Base-by-base conservation (phyloP, 345 rosid genomes). In the Lepidium aucheri region DNA sequence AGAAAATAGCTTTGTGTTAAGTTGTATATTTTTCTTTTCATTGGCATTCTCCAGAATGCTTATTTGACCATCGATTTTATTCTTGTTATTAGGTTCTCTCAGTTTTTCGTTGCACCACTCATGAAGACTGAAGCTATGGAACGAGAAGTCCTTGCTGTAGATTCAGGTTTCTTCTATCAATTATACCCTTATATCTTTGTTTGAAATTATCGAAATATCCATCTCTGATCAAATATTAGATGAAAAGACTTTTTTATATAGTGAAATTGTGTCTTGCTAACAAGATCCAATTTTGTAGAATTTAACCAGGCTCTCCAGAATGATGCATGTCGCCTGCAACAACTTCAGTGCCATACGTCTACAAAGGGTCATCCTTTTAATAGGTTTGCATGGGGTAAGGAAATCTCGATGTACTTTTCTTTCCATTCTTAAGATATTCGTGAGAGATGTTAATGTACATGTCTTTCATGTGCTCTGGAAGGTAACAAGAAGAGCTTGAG, bases 101-200 rank as follows among this genome's bases (percentile, higher is more conserved):
- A 94, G 77, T 94, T 94, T 83, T 94, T 94, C 74, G 77, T 94
- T 79, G 85, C 97, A n/a, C 99, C 99, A 49, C 92, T 94, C 35
- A 82, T 94, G 74, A 94, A 94, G 77, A 72, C 65, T 63, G 99
- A 88, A 74, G 95, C 99, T 8, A 90, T 94, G 99, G 95, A 94
- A 63, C 78, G 99, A 44, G 99, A 94, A 77, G 84, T 90, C 36
- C 96, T 94, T 79, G 95, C 99, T 51, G 89, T 94, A 35, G 99
- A 94, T 80, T 94, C 99, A 79, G 99, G 99, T 90, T 55, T 58
- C 55, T 54, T 53, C 20, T 69, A 41, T 61, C 10, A 35, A 50
- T 60, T 61, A 39, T 46, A 26, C 34, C 42, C 43, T 46, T 65
- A 47, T 9, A 44, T 6, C 33, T 36, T 59, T 63, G 32, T 54